These are phyloP conservation scores for Phytophthora citrophthora DNA, from an alignment of 352 stramenopile species.

Conservation along the genomic window DNA sequence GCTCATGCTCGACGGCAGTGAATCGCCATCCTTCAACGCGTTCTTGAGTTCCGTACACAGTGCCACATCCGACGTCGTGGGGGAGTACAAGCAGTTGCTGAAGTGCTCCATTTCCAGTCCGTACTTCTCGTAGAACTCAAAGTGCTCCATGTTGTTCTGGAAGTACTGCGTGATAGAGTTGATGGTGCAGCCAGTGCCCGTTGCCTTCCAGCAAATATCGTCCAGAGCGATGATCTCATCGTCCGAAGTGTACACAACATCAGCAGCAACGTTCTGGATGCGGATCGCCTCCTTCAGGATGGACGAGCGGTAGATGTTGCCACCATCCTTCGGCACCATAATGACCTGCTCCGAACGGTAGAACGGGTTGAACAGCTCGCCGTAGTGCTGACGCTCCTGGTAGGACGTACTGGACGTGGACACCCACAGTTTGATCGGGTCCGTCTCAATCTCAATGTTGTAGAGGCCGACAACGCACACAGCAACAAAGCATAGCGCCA, in stretches of 20 bases:
- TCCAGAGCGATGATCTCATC: slow-evolving; percentile 43
- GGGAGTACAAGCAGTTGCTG: slow-evolving; percentile 59
- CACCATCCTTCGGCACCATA: slow-evolving; percentile 67
- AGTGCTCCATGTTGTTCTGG: slow-evolving; percentile 67
- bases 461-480: slow-evolving; percentile 46
- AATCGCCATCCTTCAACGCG: slow-evolving; percentile 37
- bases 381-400: slow-evolving; percentile 65
- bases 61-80: slow-evolving; percentile 50
- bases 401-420: slow-evolving; percentile 62
- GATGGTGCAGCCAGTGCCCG: slow-evolving; percentile 59
- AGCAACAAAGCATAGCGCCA: slow-evolving; percentile 43
- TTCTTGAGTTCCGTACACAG: slow-evolving; percentile 48
- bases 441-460: slow-evolving; percentile 59
- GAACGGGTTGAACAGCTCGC: slow-evolving; percentile 72
- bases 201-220: slow-evolving; percentile 76
- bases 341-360: slow-evolving; percentile 78
- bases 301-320: slow-evolving; percentile 52
- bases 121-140: slow-evolving; percentile 63
- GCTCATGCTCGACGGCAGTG: slow-evolving; percentile 56
- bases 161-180: slow-evolving; percentile 77
- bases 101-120: slow-evolving; percentile 60
- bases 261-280: slow-evolving; percentile 53
- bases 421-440: slow-evolving; percentile 74
- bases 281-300: slow-evolving; percentile 63
- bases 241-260: slow-evolving; percentile 42